phyloP scores from a whole-genome alignment of 768 basidiomycete genomes.

The Sarcomyxa edulis region DNA sequence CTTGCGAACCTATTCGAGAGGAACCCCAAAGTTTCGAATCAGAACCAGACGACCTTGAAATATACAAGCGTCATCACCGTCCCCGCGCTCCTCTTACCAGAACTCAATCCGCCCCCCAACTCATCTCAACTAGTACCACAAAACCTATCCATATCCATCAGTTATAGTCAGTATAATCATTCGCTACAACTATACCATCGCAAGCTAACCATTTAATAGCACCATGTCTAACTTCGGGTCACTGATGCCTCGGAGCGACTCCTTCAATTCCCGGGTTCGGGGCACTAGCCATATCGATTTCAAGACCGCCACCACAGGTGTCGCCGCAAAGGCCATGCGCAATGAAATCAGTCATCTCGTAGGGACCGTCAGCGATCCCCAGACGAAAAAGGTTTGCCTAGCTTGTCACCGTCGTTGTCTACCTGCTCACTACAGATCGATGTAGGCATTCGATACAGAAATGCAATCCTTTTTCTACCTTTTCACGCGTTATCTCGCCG shows the following conservation, averaged over 20 bases:
- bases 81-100: slow-evolving; percentile 38
- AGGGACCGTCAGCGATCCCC: slow-evolving; percentile 71
- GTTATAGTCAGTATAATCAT: slow-evolving; percentile 28
- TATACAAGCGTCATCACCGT: slow-evolving; percentile 62
- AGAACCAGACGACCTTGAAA: slow-evolving; percentile 24
- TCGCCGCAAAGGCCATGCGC: slow-evolving; percentile 94
- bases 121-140: slow-evolving; percentile 63
- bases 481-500: slow-evolving; percentile 89
- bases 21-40: slow-evolving; percentile 33
- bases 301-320: slow-evolving; percentile 95
- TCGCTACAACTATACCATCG: no score
- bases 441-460: slow-evolving; percentile 84
- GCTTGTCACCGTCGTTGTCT: slow-evolving; percentile 4
- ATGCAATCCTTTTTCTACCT: slow-evolving; percentile 97
- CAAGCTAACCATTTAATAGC: slow-evolving; percentile 13
- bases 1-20: slow-evolving; percentile 48
- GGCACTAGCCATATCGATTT: slow-evolving; percentile 87
- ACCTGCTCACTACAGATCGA: not conserved
- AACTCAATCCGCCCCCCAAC: slow-evolving; percentile 48
- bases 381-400: slow-evolving; percentile 68
- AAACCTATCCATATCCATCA: slow-evolving; percentile 52
- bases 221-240: slow-evolving; percentile 44
- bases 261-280: slow-evolving; percentile 67
- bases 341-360: slow-evolving; percentile 97
- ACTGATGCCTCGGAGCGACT: slow-evolving; percentile 58